Percentiles rank a stretch among this genome's conserved stretches.
These are phyloP conservation scores for Globisporangium uncinulatum DNA, from an alignment of 352 stramenopile genomes.

Conservation along the genomic window DNA sequence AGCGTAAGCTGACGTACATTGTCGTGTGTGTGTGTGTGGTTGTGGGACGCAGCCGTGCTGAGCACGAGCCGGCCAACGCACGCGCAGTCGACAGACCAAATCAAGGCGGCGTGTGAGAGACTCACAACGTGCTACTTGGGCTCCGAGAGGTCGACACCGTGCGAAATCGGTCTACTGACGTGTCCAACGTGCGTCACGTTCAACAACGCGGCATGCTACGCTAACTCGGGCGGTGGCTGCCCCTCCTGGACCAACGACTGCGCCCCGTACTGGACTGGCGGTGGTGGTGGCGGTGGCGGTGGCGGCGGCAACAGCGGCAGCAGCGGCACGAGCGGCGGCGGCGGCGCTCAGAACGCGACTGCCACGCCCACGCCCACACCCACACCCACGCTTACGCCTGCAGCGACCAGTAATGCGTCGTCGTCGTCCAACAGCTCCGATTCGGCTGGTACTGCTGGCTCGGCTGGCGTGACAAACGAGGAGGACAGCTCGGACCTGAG, in stretches of 20 bases:
- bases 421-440: constrained; percentile 9
- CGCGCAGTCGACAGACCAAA: constrained; percentile 1
- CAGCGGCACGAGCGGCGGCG: neutral
- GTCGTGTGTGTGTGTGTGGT: neutral
- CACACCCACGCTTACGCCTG: neutral
- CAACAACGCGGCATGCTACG: constrained; percentile 24
- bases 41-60: neutral
- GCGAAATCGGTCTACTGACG: constrained; percentile 14
- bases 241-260: constrained; percentile 27
- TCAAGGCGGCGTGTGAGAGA: constrained; percentile 16
- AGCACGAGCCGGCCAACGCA: neutral
- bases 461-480: neutral
- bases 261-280: constrained; percentile 11
- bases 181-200: constrained; percentile 36
- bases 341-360: constrained; percentile 6
- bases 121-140: constrained; percentile 29
- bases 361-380: neutral
- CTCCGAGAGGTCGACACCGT: constrained; percentile 8
- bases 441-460: constrained; percentile 4
- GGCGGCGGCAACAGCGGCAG: constrained; percentile 9
- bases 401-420: neutral
- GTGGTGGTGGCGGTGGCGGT: constrained; percentile 10
- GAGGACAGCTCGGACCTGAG: constrained; percentile 51
- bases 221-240: constrained; percentile 14
- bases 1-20: neutral